Conservation (phyloP, 257 asterid species). For the Prunella vulgaris region DNA sequence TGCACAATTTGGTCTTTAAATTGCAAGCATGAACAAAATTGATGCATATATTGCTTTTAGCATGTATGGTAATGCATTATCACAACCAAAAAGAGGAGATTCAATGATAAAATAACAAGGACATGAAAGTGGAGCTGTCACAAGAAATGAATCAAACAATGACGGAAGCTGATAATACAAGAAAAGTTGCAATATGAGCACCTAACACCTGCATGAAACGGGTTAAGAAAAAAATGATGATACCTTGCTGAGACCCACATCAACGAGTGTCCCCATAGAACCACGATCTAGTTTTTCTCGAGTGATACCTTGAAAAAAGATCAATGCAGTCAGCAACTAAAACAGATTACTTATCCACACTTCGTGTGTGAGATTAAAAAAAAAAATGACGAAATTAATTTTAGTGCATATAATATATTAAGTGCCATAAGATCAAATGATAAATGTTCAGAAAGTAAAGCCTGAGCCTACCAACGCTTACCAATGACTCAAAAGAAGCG, state of each 20-base stretch:
- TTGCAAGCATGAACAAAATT: no score
- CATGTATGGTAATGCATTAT: no score
- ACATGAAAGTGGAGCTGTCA: background rate
- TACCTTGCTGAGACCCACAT: slow-evolving; percentile 95
- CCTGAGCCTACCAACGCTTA: background rate
- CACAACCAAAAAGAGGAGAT: background rate
- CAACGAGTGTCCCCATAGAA: slow-evolving; percentile 64
- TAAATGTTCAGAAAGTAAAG: background rate
- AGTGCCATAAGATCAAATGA: background rate
- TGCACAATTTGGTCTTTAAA: slow-evolving; percentile 26
- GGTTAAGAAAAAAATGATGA: background rate
- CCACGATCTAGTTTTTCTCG: slow-evolving; percentile 37
- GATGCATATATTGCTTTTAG: no score
- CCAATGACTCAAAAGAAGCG: background rate
- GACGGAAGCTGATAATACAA: background rate
- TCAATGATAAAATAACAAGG: background rate
- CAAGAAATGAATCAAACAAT: background rate
- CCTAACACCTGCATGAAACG: slow-evolving; percentile 4
- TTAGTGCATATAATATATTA: background rate
- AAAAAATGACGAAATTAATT: background rate
- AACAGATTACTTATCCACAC: background rate
- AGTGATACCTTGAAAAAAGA: slow-evolving; percentile 53
- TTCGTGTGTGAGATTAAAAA: background rate
- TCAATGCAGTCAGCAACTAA: slow-evolving; percentile 6
- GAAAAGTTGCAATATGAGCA: background rate